Evolutionary conservation across 768 basidiomycete species (phyloP), one percentile per base, ranked within the genome.

Genomic region (Mrakia blollopis): DNA sequence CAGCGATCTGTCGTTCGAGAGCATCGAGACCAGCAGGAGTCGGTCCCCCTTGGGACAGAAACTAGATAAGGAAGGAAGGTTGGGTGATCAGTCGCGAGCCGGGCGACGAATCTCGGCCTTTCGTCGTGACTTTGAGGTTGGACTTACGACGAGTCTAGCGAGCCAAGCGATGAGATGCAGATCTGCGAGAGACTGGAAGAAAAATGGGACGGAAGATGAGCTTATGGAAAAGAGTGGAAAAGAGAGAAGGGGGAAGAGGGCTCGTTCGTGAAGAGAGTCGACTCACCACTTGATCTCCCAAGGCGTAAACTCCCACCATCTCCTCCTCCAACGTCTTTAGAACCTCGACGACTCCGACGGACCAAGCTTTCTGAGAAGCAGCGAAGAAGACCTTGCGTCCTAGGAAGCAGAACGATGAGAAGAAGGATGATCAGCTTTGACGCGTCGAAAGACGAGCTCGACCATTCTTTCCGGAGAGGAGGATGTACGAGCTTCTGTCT

Each of bases 121-220:
- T n/a, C n/a, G n/a, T n/a, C n/a, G n/a, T n/a, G n/a, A n/a, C n/a
- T n/a, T n/a, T n/a, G n/a, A 18, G 14, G 3, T 4, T 8, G 23
- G 32, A 35, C 28, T 16, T 35, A 65, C 32, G n/a, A 54, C 28
- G 37, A 75, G 23, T 30, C 65, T 52, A 3, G 65, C 84, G 44
- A 94, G 81, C 92, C 92, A 95, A 37, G 88, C 89, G 13, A 88
- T 89, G 28, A 93, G 87, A 81, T 93, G 92, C 74, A 93, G 84
- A 81, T 94, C 93, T 21, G 90, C 91, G 67, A 92, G 84, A 9
- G 90, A 92, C 80, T 84, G 71, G 10, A n/a, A 16, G 25, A 37
- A 65, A 5, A 4, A 72, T 30, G n/a, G 6, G 68, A 1, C n/a
- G n/a, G n/a, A n/a, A 3, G 18, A 68, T 1, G 30, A n/a, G 21